phyloP scores from a whole-genome alignment of 2,329 filamentous ascomycete species.

The Metarhizium robertsii region DNA sequence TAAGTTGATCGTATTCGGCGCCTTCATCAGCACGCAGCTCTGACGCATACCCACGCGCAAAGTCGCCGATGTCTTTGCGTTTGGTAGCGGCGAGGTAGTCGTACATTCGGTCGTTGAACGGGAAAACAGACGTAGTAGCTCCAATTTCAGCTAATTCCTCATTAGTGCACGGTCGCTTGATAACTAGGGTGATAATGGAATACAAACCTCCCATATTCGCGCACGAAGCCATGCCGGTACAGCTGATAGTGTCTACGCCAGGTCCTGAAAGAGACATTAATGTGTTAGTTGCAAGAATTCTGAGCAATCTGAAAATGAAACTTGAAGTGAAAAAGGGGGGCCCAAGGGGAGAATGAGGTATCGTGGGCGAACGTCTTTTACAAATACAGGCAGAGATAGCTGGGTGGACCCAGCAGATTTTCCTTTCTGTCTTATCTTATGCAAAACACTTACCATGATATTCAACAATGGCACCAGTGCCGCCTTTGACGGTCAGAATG shows the following conservation, averaged over 20 bases:
- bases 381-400: background rate
- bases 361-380: no score
- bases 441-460: constrained; percentile 43
- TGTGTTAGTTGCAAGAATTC: background rate
- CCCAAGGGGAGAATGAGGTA: background rate
- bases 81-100: constrained; percentile 91
- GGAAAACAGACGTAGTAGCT: constrained; percentile 90
- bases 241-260: constrained; percentile 54
- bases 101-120: constrained; percentile 97
- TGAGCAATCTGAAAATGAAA: background rate
- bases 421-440: background rate
- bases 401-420: background rate
- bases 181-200: background rate
- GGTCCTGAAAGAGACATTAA: constrained; percentile 17
- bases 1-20: constrained; percentile 89
- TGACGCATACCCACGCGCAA: constrained; percentile 71
- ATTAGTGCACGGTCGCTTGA: background rate
- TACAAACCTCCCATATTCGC: constrained; percentile 47
- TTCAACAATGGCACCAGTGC: constrained; percentile 84
- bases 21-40: constrained; percentile 84
- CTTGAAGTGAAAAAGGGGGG: background rate
- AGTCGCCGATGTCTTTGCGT: constrained; percentile 83
- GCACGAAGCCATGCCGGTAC: constrained; percentile 61
- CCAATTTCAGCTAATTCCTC: constrained; percentile 53
- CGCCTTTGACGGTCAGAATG: constrained; percentile 95